These are phyloP conservation scores for Solanum piurae DNA, from an alignment of 257 asterid genomes.

Conservation along the genomic window DNA sequence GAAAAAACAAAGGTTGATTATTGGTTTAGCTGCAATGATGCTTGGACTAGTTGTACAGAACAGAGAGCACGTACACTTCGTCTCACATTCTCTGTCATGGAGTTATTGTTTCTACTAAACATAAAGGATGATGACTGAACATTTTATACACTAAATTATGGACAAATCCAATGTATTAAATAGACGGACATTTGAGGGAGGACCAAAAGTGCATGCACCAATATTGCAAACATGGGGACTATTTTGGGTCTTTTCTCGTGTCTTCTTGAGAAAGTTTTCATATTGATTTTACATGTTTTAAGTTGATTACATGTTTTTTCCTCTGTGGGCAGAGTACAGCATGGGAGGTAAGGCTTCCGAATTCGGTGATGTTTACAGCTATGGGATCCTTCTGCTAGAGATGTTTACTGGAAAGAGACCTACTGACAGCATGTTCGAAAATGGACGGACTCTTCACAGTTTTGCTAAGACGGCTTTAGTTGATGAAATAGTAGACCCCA, in stretches of 20 bases:
- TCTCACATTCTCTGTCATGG: neutral
- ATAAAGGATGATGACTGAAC: neutral
- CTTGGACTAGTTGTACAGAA: neutral
- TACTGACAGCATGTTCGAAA: slow-evolving; percentile 4
- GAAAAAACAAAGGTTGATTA: neutral
- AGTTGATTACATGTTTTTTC: neutral
- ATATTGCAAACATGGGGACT: neutral
- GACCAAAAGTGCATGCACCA: neutral
- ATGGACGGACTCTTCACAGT: slow-evolving; percentile 1
- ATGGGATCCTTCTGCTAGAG: slow-evolving; percentile 11
- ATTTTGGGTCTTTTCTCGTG: neutral
- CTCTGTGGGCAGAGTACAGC: neutral
- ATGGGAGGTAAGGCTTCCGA: neutral
- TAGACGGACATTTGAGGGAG: neutral
- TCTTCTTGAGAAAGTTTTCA: neutral
- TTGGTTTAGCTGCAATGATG: neutral
- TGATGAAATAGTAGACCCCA: slow-evolving; percentile 9
- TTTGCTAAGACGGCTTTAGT: slow-evolving; percentile 1
- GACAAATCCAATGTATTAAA: neutral
- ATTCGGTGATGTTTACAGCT: slow-evolving; percentile 1
- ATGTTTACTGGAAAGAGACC: slow-evolving; percentile 17
- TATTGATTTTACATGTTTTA: neutral
- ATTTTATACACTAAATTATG: neutral
- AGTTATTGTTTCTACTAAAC: neutral
- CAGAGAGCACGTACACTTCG: neutral